Conservation (phyloP, 192 early-diverging fungal species). For the Entrophospora sp. region DNA sequence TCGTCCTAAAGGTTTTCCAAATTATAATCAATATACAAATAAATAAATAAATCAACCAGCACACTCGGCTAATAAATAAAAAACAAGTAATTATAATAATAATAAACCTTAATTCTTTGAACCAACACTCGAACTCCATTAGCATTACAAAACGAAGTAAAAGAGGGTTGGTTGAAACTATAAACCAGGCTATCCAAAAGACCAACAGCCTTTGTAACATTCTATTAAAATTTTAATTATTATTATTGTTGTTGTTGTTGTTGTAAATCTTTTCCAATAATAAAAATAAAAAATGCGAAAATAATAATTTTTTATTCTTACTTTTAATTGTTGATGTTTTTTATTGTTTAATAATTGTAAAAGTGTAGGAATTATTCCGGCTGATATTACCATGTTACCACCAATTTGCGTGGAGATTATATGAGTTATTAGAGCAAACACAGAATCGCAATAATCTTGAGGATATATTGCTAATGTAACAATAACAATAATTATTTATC, state of each 20-base stretch:
- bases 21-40: no score
- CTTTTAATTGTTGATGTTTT: slow-evolving; percentile 49
- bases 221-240: slow-evolving; percentile 24
- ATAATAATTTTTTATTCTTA: no score
- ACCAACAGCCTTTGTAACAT: slow-evolving; percentile 61
- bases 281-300: no score
- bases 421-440: slow-evolving; percentile 69
- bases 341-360: slow-evolving; percentile 63
- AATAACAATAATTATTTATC: neutral
- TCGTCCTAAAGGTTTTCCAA: slow-evolving; percentile 32
- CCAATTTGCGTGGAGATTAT: slow-evolving; percentile 74
- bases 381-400: slow-evolving; percentile 82
- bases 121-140: slow-evolving; percentile 76
- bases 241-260: no score
- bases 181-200: slow-evolving; percentile 79
- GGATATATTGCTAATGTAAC: slow-evolving; percentile 30
- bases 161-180: slow-evolving; percentile 62
- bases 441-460: slow-evolving; percentile 74
- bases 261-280: no score
- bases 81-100: no score
- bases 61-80: no score
- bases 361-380: slow-evolving; percentile 80
- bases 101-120: slow-evolving; percentile 58
- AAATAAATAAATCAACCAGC: no score
- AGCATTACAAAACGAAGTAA: slow-evolving; percentile 71